phyloP scores from a whole-genome alignment of 2,329 filamentous ascomycete genomes.

The Hypoxylon sp. region DNA sequence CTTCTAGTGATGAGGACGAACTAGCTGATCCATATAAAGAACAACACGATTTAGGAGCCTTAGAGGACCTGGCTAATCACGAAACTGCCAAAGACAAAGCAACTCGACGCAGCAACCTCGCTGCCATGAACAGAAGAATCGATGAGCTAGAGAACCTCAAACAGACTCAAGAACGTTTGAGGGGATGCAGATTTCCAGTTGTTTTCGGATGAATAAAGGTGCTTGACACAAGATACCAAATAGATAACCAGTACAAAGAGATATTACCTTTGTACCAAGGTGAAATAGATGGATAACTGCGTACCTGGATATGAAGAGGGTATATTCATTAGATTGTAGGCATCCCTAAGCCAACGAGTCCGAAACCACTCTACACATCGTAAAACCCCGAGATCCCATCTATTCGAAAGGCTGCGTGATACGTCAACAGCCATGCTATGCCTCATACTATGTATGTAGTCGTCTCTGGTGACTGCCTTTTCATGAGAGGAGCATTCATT shows the following conservation, averaged over 20 bases:
- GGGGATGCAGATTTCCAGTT: not conserved
- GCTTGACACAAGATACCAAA: not conserved
- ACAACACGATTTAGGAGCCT: too few relatives aligned
- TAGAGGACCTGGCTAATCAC: too few relatives aligned
- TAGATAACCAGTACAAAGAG: not conserved
- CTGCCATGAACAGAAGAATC: too few relatives aligned
- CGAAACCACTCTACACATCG: conserved; percentile 36
- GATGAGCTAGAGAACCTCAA: too few relatives aligned
- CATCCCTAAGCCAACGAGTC: conserved; percentile 19
- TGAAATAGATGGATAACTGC: conserved; percentile 9
- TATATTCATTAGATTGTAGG: conserved; percentile 40
- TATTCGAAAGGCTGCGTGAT: conserved; percentile 36
- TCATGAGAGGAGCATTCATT: conserved; percentile 53
- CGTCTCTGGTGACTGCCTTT: conserved; percentile 46
- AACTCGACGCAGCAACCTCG: too few relatives aligned
- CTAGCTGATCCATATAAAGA: too few relatives aligned
- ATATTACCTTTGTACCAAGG: conserved; percentile 1
- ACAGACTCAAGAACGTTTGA: too few relatives aligned
- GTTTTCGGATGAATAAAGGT: not conserved
- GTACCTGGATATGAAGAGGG: conserved; percentile 28
- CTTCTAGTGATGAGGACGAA: too few relatives aligned
- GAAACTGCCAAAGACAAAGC: too few relatives aligned
- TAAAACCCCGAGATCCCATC: conserved; percentile 36
- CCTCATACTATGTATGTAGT: conserved; percentile 32
- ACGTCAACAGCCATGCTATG: conserved; percentile 34